Percentiles rank a stretch among this genome's conserved stretches.
These are phyloP conservation scores for Leccinum fallax DNA, from an alignment of 1,284 basidiomycete species.

Conservation along the genomic window DNA sequence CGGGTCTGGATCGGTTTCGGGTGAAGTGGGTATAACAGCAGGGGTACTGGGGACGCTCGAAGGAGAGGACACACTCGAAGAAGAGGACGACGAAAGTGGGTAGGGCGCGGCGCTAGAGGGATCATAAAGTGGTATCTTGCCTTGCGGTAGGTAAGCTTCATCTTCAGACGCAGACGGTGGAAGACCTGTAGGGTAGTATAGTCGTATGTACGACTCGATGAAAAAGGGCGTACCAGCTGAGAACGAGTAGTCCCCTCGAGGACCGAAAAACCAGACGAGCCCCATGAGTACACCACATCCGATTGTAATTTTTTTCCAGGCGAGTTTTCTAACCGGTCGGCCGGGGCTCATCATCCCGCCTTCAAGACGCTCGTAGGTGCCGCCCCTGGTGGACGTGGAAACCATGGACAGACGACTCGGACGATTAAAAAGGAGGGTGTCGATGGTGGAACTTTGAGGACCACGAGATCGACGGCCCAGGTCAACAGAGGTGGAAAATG, in stretches of 20 bases:
- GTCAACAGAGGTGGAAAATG: conserved; percentile 35
- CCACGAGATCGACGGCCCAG: conserved; percentile 27
- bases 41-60: neutral
- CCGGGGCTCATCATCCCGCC: conserved; percentile 52
- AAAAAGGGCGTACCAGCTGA: conserved; percentile 19
- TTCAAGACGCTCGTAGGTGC: conserved; percentile 66
- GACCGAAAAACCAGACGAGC: conserved; percentile 66
- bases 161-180: conserved; percentile 26
- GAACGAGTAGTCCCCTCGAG: conserved; percentile 37
- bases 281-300: conserved; percentile 56
- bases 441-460: conserved; percentile 8
- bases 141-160: conserved; percentile 21
- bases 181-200: conserved; percentile 12
- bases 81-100: conserved; percentile 6
- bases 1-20: conserved; percentile 66
- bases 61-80: conserved; percentile 3
- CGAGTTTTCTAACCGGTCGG: conserved; percentile 40
- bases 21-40: conserved; percentile 46
- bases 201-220: neutral
- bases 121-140: conserved; percentile 15
- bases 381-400: conserved; percentile 46
- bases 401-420: conserved; percentile 23
- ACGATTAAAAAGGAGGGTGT: neutral
- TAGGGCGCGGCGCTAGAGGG: neutral
- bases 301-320: conserved; percentile 72